These are phyloP conservation scores for Chiua virens DNA, from an alignment of 768 basidiomycete genomes.

Conservation along the genomic window DNA sequence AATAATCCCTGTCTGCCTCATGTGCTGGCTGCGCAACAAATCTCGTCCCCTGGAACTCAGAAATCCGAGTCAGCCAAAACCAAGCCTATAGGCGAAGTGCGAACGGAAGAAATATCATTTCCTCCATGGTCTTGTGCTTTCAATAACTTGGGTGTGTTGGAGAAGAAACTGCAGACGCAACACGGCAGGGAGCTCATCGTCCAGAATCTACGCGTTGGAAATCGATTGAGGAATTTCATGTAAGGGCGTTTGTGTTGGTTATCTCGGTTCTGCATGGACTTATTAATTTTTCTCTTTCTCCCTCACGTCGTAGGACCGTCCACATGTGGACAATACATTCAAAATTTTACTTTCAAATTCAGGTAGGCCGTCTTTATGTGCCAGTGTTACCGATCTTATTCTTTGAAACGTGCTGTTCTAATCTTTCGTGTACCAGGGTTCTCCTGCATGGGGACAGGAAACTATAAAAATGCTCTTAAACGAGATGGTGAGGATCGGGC, in stretches of 20 bases:
- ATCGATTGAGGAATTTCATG: slow-evolving; percentile 10
- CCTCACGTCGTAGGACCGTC: background rate
- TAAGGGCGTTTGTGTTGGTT: background rate
- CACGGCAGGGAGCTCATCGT: slow-evolving; percentile 6
- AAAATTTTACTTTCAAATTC: slow-evolving; percentile 12
- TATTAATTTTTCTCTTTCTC: background rate
- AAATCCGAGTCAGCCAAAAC: background rate
- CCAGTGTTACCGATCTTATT: background rate
- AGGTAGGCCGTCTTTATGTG: slow-evolving; percentile 1
- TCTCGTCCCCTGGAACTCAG: background rate
- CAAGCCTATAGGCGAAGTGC: too few relatives aligned
- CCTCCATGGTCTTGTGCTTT: slow-evolving; percentile 11
- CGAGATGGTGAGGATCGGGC: slow-evolving; percentile 16
- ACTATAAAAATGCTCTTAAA: slow-evolving; percentile 13
- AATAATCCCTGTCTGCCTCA: slow-evolving; percentile 16
- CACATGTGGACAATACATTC: slow-evolving; percentile 22
- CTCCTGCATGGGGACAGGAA: slow-evolving; percentile 21
- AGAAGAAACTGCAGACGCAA: slow-evolving; percentile 7
- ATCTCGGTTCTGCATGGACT: background rate
- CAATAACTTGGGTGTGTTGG: slow-evolving; percentile 16
- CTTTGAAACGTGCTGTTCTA: background rate
- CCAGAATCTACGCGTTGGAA: slow-evolving; percentile 6
- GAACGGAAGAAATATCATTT: too few relatives aligned
- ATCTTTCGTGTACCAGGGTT: slow-evolving; percentile 4
- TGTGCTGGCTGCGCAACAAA: background rate